Base-by-base conservation (phyloP, 495 filamentous ascomycete genomes). In the Aspergillus affinis region DNA sequence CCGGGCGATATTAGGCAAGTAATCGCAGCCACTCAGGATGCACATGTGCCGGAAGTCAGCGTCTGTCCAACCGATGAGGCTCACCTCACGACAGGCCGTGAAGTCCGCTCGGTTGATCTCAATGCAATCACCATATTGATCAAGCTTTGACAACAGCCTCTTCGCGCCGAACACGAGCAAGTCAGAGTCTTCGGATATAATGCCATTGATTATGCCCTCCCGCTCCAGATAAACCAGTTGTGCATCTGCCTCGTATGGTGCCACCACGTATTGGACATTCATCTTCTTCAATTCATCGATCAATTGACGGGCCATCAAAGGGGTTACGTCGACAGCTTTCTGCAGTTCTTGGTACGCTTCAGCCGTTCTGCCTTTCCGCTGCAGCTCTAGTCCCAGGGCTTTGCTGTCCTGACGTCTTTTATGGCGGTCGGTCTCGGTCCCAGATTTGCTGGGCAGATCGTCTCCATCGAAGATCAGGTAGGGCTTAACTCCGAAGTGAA, bases 11-110 rank as follows among this genome's bases (percentile, higher is more conserved):
- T 86, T 88, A 6, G 86, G 80, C 52, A 98, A 81, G 72, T 99
- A 99, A 70, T 99, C 95, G 72, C 95, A 99, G n/a, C 95, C 95
- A 70, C 92, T 96, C 20, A 99, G 69, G 55, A 99, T 98, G 53
- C 93, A 92, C 95, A 99, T 99, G 20, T 82, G 86, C 51, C 95
- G 82, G 65, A 99, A 99, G 57, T 97, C 90, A 7, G 77, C 80
- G 72, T 97, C 91, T 3, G 90, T 88, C 93, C 94, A 99, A 15
- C 92, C 93, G 13, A 90, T 87, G 18, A 99, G 74, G 53, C 86
- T 95, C 46, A 98, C 83, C 59, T 97, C 93, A 48, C 88, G 87
- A 60, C 92, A 95, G 46, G 88, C 86, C 36, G 90, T 88, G 64
- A 99, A 98, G 61, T 96, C 88, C 0, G 81, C 84, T 18, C 93